phyloP scores from a whole-genome alignment of 768 basidiomycete genomes.

The Coprinellus micaceus region DNA sequence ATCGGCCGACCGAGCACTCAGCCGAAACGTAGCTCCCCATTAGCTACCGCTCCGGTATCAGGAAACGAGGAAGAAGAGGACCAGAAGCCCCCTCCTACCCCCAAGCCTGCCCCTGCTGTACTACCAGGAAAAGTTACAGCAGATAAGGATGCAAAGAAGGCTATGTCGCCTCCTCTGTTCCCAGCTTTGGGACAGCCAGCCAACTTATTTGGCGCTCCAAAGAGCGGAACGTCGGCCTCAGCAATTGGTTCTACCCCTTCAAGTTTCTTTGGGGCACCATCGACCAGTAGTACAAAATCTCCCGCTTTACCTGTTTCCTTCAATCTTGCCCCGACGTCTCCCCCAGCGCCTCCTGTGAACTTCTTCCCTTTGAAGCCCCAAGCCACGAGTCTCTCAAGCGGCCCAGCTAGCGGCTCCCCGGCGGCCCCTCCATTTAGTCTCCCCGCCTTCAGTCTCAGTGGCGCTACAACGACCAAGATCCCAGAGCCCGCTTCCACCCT shows the following conservation, averaged over 20 bases:
- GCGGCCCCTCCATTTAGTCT: neutral
- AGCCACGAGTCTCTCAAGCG: neutral
- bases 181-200: neutral
- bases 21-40: constrained; percentile 72
- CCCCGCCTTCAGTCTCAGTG: neutral
- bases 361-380: neutral
- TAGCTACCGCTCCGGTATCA: constrained; percentile 53
- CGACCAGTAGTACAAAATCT: neutral
- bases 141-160: constrained; percentile 42
- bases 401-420: no score
- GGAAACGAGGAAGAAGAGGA: constrained; percentile 41
- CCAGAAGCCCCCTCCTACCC: constrained; percentile 23
- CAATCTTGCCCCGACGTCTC: constrained; percentile 2
- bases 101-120: constrained; percentile 9
- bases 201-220: no score
- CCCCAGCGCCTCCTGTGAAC: constrained; percentile 12
- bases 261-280: no score
- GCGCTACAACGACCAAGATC: neutral
- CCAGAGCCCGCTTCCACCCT: neutral
- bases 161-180: neutral
- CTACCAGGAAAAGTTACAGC: constrained; percentile 13
- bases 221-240: no score
- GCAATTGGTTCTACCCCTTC: no score
- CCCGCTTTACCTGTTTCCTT: neutral
- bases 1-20: constrained; percentile 59